These are phyloP conservation scores for Rhazya stricta DNA, from an alignment of 257 asterid species.

Conservation along the genomic window DNA sequence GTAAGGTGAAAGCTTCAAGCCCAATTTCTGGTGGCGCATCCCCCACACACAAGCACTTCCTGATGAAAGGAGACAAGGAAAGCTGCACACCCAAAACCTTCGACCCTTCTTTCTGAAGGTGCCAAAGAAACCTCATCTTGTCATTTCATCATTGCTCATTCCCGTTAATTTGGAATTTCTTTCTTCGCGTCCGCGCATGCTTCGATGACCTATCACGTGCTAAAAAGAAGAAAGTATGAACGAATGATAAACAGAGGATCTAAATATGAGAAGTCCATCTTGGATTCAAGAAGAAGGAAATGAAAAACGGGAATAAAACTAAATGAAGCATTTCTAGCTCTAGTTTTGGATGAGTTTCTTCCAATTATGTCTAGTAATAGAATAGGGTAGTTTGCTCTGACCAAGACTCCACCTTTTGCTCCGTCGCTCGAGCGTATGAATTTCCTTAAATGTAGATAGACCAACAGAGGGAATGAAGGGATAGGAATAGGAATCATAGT, in stretches of 20 bases:
- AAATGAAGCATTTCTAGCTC: neutral
- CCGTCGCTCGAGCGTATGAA: neutral
- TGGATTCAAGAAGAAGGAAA: constrained; percentile 13
- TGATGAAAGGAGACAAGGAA: neutral
- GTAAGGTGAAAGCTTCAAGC: neutral
- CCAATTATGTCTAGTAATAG: constrained; percentile 1
- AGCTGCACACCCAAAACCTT: neutral
- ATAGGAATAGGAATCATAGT: neutral
- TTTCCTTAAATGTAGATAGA: neutral
- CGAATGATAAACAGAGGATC: neutral
- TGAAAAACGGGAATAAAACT: constrained; percentile 3
- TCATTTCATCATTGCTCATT: too few relatives aligned
- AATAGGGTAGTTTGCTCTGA: constrained; percentile 5
- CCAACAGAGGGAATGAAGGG: neutral
- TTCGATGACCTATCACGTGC: too few relatives aligned
- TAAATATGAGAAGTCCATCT: constrained; percentile 5
- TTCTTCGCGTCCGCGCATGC: too few relatives aligned
- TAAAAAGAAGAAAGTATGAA: too few relatives aligned
- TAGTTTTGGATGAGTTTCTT: constrained; percentile 1
- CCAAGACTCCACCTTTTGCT: neutral
- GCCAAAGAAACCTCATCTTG: too few relatives aligned
- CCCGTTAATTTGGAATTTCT: too few relatives aligned
- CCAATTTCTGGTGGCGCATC: neutral
- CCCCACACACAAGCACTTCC: constrained; percentile 5
- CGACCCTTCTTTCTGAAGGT: too few relatives aligned